Conservation (phyloP, 495 filamentous ascomycete genomes). For the Neurospora pannonica region DNA sequence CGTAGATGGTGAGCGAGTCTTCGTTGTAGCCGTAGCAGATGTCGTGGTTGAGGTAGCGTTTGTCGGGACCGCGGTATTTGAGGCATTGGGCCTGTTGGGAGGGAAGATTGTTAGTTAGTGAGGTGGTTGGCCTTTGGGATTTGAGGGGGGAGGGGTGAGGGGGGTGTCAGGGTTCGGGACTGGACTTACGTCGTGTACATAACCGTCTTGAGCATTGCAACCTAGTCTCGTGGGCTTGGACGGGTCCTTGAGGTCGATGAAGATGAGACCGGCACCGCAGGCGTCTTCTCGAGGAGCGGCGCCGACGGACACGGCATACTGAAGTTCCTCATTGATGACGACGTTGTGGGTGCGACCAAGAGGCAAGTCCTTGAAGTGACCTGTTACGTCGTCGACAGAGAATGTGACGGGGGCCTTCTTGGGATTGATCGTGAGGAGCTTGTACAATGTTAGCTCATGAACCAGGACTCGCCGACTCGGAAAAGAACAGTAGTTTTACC, state of each 20-base stretch:
- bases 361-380: constrained; percentile 33
- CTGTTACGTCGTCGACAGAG: constrained; percentile 25
- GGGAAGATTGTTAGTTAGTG: neutral
- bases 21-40: constrained; percentile 55
- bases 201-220: constrained; percentile 45
- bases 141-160: neutral
- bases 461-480: constrained; percentile 9
- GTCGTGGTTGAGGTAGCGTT: constrained; percentile 42
- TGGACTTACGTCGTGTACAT: constrained; percentile 40
- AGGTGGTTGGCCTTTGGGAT: neutral
- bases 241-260: constrained; percentile 43
- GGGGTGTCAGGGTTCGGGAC: neutral
- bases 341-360: constrained; percentile 43
- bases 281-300: constrained; percentile 34
- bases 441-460: neutral
- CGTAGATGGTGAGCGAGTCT: constrained; percentile 41
- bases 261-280: constrained; percentile 44
- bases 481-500: constrained; percentile 11
- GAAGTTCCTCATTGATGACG: constrained; percentile 40
- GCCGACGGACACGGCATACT: constrained; percentile 44
- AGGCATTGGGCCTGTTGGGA: constrained; percentile 40
- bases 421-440: neutral
- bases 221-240: constrained; percentile 41
- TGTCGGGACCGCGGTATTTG: constrained; percentile 47
- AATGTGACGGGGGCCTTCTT: constrained; percentile 16